Conservation (phyloP, 1,139 yeast species). For the Yamadazyma atmosphaerica region DNA sequence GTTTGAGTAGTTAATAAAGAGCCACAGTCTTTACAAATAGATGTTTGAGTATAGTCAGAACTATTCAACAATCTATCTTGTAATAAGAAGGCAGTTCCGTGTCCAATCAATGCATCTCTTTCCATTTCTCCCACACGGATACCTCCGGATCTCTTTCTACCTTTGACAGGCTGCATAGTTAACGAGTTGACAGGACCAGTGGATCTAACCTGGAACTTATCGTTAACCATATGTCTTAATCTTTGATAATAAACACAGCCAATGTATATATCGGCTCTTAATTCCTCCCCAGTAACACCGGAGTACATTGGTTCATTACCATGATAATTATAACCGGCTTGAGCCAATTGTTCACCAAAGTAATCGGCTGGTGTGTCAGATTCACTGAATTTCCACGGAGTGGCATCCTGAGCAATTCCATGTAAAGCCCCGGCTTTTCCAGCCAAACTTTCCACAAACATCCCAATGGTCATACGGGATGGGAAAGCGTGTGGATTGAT, state of each 20-base stretch:
- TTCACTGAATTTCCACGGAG: constrained; percentile 95
- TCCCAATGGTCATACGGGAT: constrained; percentile 99
- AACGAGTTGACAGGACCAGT: constrained; percentile 97
- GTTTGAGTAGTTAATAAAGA: constrained; percentile 85
- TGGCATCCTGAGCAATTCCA: constrained; percentile 95
- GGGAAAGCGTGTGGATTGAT: constrained; percentile 99
- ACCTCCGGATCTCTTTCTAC: constrained; percentile 99
- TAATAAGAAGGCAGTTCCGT: constrained; percentile 94
- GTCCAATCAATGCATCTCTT: constrained; percentile 98
- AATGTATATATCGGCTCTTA: constrained; percentile 91
- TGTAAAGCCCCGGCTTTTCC: constrained; percentile 98
- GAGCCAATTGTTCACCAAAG: constrained; percentile 87
- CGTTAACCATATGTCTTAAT: constrained; percentile 99
- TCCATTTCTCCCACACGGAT: constrained; percentile 99
- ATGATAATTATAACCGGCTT: constrained; percentile 94
- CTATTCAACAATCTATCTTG: constrained; percentile 96
- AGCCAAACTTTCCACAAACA: constrained; percentile 97
- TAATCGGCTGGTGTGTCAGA: constrained; percentile 94
- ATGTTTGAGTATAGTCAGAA: constrained; percentile 91
- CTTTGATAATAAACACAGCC: constrained; percentile 98
- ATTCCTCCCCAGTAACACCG: constrained; percentile 98
- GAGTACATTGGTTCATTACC: constrained; percentile 99
- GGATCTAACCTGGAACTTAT: constrained; percentile 97
- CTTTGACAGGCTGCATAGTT: constrained; percentile 99
- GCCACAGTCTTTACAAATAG: constrained; percentile 92